These are phyloP conservation scores for Citropsis articulata DNA, from an alignment of 345 rosid genomes.

Conservation along the genomic window DNA sequence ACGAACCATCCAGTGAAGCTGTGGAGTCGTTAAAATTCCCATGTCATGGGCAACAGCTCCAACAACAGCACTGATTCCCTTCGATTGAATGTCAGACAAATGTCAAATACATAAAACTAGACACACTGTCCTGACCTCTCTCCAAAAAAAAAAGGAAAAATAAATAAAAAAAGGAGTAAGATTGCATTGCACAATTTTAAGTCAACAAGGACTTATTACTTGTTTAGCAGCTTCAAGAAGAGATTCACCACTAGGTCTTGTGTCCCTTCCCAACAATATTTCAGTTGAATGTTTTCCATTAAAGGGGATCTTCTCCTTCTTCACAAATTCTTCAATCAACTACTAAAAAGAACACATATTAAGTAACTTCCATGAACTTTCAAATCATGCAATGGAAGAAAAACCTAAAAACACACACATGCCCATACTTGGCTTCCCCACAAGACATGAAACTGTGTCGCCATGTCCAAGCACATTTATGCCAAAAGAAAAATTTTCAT, in stretches of 20 bases:
- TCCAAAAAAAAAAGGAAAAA: neutral
- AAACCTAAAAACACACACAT: neutral
- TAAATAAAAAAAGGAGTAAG: neutral
- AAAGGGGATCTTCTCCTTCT: conserved; percentile 55
- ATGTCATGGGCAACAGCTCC: conserved; percentile 60
- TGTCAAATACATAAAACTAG: neutral
- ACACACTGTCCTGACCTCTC: neutral
- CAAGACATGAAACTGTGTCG: neutral
- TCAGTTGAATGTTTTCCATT: conserved; percentile 48
- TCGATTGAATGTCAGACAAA: conserved; percentile 13
- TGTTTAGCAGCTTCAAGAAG: conserved; percentile 81
- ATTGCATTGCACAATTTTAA: conserved; percentile 3
- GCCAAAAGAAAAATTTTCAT: neutral
- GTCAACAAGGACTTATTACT: conserved; percentile 21
- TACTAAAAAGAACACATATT: conserved; percentile 16
- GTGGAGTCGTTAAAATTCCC: conserved; percentile 93
- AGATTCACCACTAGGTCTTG: conserved; percentile 90
- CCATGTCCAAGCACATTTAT: neutral
- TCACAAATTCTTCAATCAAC: conserved; percentile 59
- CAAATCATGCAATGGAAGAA: neutral
- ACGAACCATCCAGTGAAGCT: conserved; percentile 92
- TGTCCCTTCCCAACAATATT: conserved; percentile 83
- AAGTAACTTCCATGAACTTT: neutral
- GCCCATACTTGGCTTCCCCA: neutral
- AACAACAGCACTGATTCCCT: conserved; percentile 67